A percentile compares a stretch with the other conserved stretches of the same genome.
Evolutionary conservation across 257 asterid species (phyloP).

Genomic region (Solanum virginianum): DNA sequence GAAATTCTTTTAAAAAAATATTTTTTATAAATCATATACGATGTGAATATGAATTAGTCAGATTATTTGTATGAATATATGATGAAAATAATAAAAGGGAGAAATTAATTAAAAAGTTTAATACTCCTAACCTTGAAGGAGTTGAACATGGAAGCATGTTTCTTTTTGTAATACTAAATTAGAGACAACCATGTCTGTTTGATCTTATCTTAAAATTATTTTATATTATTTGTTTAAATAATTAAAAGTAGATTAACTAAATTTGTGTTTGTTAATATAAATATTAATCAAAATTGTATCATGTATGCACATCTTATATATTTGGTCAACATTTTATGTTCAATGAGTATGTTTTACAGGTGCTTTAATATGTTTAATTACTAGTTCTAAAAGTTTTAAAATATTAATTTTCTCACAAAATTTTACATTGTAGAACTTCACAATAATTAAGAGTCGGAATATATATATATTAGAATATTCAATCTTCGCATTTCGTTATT

Average conservation of each 20-base stretch:
- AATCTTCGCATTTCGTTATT: no score
- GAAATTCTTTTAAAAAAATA: no score
- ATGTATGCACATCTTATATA: neutral
- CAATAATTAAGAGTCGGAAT: neutral
- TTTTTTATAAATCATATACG: no score
- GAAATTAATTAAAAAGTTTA: neutral
- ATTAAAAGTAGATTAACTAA: neutral
- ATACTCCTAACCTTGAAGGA: neutral
- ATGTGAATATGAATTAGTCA: neutral
- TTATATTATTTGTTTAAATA: neutral
- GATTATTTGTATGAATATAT: neutral
- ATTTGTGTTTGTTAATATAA: neutral
- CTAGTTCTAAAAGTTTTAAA: neutral
- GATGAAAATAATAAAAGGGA: neutral
- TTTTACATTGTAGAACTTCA: neutral
- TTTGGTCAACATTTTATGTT: neutral
- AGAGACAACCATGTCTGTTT: neutral
- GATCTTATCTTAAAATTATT: neutral
- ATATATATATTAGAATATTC: neutral
- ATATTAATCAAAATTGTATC: neutral
- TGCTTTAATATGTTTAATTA: neutral
- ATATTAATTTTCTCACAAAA: neutral
- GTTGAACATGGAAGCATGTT: constrained; percentile 10
- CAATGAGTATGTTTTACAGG: neutral
- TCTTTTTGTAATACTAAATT: neutral